phyloP scores from a whole-genome alignment of 2,329 filamentous ascomycete species.

The Botrytis elliptica region DNA sequence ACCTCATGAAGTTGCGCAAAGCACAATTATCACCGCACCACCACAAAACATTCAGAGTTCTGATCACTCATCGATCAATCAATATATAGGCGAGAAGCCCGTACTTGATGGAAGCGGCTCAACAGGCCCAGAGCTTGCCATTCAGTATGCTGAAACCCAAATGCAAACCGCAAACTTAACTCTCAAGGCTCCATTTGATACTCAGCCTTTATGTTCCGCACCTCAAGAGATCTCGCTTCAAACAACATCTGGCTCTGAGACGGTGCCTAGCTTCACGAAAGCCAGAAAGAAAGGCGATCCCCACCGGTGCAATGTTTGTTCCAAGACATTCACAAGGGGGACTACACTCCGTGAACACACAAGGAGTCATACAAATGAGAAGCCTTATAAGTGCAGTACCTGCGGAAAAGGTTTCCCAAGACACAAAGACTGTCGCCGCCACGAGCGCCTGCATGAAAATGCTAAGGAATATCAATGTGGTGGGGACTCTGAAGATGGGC shows the following conservation, averaged over 20 bases:
- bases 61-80: no score
- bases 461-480: rapidly evolving
- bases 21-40: not conserved
- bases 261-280: not conserved
- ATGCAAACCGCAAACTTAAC: not conserved
- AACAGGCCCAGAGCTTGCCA: no score
- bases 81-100: not conserved
- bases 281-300: not conserved
- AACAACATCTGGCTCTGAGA: not conserved
- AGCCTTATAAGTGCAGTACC: not conserved
- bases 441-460: not conserved
- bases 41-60: not conserved
- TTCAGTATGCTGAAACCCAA: not conserved
- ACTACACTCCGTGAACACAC: not conserved
- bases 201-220: no score
- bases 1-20: not conserved
- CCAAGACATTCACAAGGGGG: not conserved
- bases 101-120: not conserved
- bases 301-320: not conserved
- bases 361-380: not conserved
- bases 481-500: no score
- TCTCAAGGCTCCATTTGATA: not conserved
- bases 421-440: not conserved
- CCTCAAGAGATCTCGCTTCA: no score
- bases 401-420: not conserved